These are phyloP conservation scores for Cylindrotheca closterium DNA, from an alignment of 108 stramenopile genomes.

Conservation along the genomic window DNA sequence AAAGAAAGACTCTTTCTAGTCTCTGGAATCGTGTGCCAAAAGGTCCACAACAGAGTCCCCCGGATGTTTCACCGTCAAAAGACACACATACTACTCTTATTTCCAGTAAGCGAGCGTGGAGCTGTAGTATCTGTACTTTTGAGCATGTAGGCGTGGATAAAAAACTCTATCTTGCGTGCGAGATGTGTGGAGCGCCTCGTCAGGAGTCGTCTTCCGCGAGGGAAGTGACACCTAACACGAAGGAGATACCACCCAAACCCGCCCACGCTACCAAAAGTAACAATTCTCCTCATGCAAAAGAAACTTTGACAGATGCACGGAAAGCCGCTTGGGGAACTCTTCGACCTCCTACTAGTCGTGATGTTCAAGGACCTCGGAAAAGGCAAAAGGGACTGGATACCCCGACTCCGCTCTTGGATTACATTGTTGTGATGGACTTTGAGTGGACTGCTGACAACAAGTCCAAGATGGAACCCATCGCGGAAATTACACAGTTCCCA, in stretches of 20 bases:
- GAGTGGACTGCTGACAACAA: conserved; percentile 33
- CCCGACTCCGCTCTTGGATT: conserved; percentile 21
- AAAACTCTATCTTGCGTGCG: conserved; percentile 12
- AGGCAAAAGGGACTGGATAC: conserved; percentile 24
- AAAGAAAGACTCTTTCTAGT: too few relatives aligned
- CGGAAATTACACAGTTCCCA: conserved; percentile 29
- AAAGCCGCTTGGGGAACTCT: conserved; percentile 20
- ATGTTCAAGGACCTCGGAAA: conserved; percentile 21
- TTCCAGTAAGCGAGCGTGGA: too few relatives aligned
- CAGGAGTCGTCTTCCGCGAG: not conserved
- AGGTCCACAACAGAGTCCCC: too few relatives aligned
- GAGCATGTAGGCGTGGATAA: conserved; percentile 5
- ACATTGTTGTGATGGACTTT: conserved; percentile 26
- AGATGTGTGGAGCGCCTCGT: conserved; percentile 12
- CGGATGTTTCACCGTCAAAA: too few relatives aligned
- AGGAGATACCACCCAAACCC: too few relatives aligned
- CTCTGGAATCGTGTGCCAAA: too few relatives aligned
- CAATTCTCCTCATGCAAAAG: too few relatives aligned
- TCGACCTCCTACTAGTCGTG: conserved; percentile 12
- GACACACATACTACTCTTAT: too few relatives aligned
- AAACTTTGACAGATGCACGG: not conserved
- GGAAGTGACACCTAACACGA: too few relatives aligned
- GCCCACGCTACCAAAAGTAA: too few relatives aligned
- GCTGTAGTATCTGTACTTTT: conserved; percentile 14
- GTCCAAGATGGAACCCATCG: conserved; percentile 16